phyloP scores from a whole-genome alignment of 306 rosid genomes.

The Alnus glutinosa region DNA sequence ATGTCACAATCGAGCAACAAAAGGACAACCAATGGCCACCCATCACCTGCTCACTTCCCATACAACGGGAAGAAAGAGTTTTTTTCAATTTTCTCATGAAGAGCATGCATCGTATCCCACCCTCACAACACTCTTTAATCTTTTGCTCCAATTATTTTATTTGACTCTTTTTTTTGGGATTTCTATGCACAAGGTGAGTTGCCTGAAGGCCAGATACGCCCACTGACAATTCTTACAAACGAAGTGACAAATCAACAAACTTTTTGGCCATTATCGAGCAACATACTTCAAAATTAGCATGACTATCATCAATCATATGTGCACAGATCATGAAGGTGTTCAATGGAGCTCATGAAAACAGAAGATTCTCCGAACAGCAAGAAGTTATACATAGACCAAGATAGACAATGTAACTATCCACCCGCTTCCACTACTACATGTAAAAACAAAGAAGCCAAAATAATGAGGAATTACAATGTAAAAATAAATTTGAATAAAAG shows the following conservation, averaged over 20 bases:
- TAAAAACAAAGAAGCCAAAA: constrained; percentile 32
- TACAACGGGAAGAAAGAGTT: constrained; percentile 60
- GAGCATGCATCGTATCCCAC: constrained; percentile 38
- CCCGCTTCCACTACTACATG: constrained; percentile 42
- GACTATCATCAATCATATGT: constrained; percentile 38
- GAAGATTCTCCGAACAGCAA: constrained; percentile 36
- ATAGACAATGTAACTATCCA: constrained; percentile 35
- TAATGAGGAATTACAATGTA: constrained; percentile 28
- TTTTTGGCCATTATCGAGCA: constrained; percentile 32
- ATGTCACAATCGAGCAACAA: constrained; percentile 88
- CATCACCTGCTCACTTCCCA: constrained; percentile 92
- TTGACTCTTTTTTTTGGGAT: constrained; percentile 9
- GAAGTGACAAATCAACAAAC: constrained; percentile 31
- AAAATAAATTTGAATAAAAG: constrained; percentile 31
- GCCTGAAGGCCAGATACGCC: constrained; percentile 28
- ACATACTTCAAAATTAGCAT: constrained; percentile 36
- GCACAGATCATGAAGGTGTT: constrained; percentile 31
- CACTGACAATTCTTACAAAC: constrained; percentile 28
- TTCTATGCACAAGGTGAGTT: constrained; percentile 27
- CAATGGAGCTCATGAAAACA: constrained; percentile 42
- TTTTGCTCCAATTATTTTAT: constrained; percentile 23
- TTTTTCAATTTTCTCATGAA: constrained; percentile 42
- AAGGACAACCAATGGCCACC: constrained; percentile 81
- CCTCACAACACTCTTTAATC: constrained; percentile 31
- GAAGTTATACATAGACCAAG: constrained; percentile 37